Percentiles rank a stretch among this genome's conserved stretches.
Conservation (phyloP, 106 monocot genomes). For the Agapanthus africanus region DNA sequence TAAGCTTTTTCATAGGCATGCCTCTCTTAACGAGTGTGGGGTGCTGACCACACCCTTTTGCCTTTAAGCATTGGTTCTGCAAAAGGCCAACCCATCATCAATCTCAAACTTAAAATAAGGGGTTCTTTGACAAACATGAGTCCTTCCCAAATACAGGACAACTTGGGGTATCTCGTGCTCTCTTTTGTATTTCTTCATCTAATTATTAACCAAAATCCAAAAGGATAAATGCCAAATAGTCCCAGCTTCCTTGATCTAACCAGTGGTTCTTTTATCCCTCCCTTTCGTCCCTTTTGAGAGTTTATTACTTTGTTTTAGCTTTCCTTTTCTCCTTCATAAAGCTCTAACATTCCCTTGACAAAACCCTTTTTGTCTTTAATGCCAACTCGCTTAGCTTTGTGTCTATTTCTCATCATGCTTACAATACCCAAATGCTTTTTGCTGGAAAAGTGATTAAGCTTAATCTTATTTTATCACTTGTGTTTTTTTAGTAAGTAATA, state of each 20-base stretch:
- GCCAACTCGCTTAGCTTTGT: constrained; percentile 6
- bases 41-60: neutral
- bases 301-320: constrained; percentile 11
- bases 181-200: constrained; percentile 2
- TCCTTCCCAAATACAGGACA: constrained; percentile 34
- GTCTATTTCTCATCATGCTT: neutral
- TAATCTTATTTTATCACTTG: too few species aligned
- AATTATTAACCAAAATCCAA: neutral
- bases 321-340: constrained; percentile 24
- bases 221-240: constrained; percentile 26
- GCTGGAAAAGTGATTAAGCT: neutral
- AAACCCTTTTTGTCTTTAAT: constrained; percentile 54
- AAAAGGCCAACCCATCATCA: constrained; percentile 9
- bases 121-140: constrained; percentile 67
- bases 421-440: neutral
- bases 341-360: constrained; percentile 44
- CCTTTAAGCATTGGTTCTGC: constrained; percentile 11
- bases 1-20: too few species aligned
- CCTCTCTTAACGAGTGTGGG: too few species aligned
- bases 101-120: neutral
- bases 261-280: constrained; percentile 36
- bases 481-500: too few species aligned
- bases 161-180: constrained; percentile 19
- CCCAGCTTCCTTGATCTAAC: constrained; percentile 19
- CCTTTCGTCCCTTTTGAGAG: constrained; percentile 88